Conservation (phyloP, 495 filamentous ascomycete genomes). For the Aspergillus heteromorphus region DNA sequence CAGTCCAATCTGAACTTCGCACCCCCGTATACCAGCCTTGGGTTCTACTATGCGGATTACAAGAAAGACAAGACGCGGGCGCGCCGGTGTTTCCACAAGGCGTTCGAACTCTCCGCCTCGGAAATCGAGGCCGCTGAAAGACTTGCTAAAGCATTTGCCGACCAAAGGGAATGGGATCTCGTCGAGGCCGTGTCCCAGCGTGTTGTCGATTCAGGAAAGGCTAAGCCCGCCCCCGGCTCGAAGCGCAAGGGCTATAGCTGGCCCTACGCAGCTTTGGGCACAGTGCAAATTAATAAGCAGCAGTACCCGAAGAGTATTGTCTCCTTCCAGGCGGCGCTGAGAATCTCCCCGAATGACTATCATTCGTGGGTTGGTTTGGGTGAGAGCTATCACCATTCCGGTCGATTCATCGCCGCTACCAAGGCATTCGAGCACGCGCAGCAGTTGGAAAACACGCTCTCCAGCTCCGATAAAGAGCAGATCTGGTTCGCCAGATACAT, state of each 20-base stretch:
- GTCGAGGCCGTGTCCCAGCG: slow-evolving; percentile 89
- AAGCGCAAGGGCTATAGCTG: slow-evolving; percentile 89
- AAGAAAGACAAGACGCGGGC: slow-evolving; percentile 78
- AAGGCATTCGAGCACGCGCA: slow-evolving; percentile 84
- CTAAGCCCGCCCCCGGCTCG: slow-evolving; percentile 81
- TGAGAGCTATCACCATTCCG: slow-evolving; percentile 92
- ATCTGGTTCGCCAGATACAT: slow-evolving; percentile 96
- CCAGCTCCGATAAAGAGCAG: slow-evolving; percentile 46
- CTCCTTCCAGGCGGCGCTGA: slow-evolving; percentile 85
- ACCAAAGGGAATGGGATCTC: slow-evolving; percentile 90
- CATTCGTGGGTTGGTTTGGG: slow-evolving; percentile 94
- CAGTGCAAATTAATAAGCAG: slow-evolving; percentile 94
- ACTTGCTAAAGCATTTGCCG: slow-evolving; percentile 77
- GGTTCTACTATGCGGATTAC: slow-evolving; percentile 94
- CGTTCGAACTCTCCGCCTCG: slow-evolving; percentile 84
- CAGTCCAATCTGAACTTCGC: slow-evolving; percentile 86
- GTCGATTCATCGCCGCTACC: slow-evolving; percentile 84
- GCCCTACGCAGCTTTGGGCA: slow-evolving; percentile 92
- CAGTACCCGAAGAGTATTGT: slow-evolving; percentile 82
- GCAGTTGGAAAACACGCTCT: slow-evolving; percentile 48
- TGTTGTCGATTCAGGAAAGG: slow-evolving; percentile 87
- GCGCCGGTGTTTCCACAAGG: slow-evolving; percentile 90
- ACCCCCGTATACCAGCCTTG: slow-evolving; percentile 87
- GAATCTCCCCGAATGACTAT: slow-evolving; percentile 78
- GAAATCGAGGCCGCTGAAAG: slow-evolving; percentile 87